Evolutionary conservation across 306 rosid genomes (phyloP).

Genomic region (Medicago truncatula): DNA sequence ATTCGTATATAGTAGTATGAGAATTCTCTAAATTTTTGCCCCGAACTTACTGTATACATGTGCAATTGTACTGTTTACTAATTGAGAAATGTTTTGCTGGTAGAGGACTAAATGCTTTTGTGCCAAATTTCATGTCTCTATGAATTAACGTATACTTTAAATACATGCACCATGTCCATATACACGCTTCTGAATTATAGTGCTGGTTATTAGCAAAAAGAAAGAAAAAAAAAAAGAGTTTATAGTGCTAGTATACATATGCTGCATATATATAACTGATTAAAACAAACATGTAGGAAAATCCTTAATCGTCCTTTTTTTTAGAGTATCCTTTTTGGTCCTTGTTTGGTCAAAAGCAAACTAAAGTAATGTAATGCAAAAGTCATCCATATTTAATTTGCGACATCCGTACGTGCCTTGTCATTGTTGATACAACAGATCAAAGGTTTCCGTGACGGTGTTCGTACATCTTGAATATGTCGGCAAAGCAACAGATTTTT

Average conservation of each 20-base stretch:
- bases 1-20: too few species aligned
- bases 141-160: background rate
- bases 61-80: background rate
- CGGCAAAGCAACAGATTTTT: conserved; percentile 37
- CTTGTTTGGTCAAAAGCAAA: conserved; percentile 35
- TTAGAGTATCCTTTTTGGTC: background rate
- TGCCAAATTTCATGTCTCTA: conserved; percentile 34
- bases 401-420: conserved; percentile 29
- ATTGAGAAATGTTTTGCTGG: conserved; percentile 10
- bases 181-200: background rate
- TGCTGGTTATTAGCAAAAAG: too few species aligned
- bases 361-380: conserved; percentile 20
- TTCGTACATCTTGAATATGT: conserved; percentile 34
- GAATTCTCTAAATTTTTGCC: background rate
- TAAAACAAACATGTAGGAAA: conserved; percentile 15
- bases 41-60: background rate
- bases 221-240: too few species aligned
- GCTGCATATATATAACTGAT: background rate
- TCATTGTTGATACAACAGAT: conserved; percentile 5
- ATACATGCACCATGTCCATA: background rate
- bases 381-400: conserved; percentile 19
- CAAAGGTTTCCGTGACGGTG: conserved; percentile 49
- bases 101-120: conserved; percentile 4
- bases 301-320: background rate
- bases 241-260: background rate